These are phyloP conservation scores for Fusarium equiseti DNA, from an alignment of 2,329 filamentous ascomycete genomes.

Conservation along the genomic window DNA sequence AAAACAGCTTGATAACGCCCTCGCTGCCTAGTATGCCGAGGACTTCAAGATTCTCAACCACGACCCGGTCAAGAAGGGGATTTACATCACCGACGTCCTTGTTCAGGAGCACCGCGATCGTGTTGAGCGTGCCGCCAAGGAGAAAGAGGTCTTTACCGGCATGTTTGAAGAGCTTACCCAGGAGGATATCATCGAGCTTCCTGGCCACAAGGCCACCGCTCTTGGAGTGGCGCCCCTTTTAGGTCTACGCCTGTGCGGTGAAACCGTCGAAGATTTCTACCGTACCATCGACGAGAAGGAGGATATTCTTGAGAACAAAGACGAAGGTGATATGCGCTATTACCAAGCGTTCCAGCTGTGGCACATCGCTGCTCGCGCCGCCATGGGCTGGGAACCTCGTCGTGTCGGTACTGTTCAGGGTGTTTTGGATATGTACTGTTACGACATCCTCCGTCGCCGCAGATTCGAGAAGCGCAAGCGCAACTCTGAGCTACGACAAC, in stretches of 20 bases:
- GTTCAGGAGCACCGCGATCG: constrained; percentile 29
- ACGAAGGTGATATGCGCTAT: constrained; percentile 5
- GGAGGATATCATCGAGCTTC: background rate
- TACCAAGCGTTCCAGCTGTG: constrained; percentile 33
- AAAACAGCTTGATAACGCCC: constrained; percentile 27
- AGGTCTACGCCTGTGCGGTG: constrained; percentile 25
- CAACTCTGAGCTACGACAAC: constrained; percentile 8
- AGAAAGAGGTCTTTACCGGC: constrained; percentile 19
- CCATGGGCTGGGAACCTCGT: constrained; percentile 29
- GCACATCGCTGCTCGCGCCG: constrained; percentile 34
- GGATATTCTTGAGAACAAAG: constrained; percentile 1
- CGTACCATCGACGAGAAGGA: constrained; percentile 6
- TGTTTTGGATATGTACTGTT: constrained; percentile 24
- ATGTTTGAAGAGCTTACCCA: constrained; percentile 28
- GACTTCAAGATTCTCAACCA: constrained; percentile 21
- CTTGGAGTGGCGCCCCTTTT: constrained; percentile 11
- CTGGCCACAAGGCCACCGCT: constrained; percentile 10
- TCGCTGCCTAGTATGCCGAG: constrained; percentile 40
- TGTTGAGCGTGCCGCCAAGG: constrained; percentile 17
- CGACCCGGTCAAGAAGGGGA: background rate
- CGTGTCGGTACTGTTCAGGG: background rate
- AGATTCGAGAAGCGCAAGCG: constrained; percentile 9
- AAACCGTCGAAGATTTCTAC: constrained; percentile 29
- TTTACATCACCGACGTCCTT: constrained; percentile 31
- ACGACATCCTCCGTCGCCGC: constrained; percentile 26